Percentiles rank a stretch among this genome's conserved stretches.
These are phyloP conservation scores for Pinus tabuliformis DNA, from an alignment of 75 land plant genomes.

Conservation along the genomic window DNA sequence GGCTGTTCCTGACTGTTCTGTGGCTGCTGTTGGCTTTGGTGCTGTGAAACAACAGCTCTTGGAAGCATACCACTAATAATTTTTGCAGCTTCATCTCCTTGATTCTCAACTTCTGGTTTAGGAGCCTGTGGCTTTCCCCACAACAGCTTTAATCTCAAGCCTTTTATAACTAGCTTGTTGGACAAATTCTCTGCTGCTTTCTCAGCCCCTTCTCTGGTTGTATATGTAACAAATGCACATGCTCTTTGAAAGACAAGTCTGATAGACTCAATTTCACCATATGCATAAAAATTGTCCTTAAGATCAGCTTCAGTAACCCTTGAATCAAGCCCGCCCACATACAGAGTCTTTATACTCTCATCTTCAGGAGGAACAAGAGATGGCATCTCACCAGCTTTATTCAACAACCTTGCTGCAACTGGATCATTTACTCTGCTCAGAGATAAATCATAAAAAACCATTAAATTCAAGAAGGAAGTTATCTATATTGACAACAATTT, in stretches of 20 bases:
- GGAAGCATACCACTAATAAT: conserved; percentile 77
- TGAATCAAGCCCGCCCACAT: conserved; percentile 89
- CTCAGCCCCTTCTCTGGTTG: conserved; percentile 97
- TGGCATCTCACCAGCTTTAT: conserved; percentile 96
- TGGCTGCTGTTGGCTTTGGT: conserved; percentile 59
- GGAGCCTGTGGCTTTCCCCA: conserved; percentile 96
- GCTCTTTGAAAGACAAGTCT: conserved; percentile 79
- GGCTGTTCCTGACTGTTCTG: conserved; percentile 43
- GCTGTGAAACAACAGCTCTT: conserved; percentile 86
- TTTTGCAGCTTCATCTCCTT: conserved; percentile 52
- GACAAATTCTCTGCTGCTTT: conserved; percentile 96
- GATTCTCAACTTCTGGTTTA: conserved; percentile 60
- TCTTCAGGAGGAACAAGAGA: conserved; percentile 91
- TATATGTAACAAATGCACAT: conserved; percentile 96
- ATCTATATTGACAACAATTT: conserved; percentile 1
- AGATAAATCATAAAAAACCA: conserved; percentile 1
- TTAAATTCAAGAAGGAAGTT: neutral
- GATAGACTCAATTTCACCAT: conserved; percentile 93
- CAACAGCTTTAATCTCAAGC: conserved; percentile 83
- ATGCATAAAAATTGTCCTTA: conserved; percentile 85
- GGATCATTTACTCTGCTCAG: conserved; percentile 92
- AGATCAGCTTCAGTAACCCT: conserved; percentile 85
- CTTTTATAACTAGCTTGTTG: conserved; percentile 92
- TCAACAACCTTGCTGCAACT: conserved; percentile 87
- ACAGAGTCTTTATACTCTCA: conserved; percentile 81